phyloP scores from a whole-genome alignment of 192 early-diverging fungal genomes.

The Backusella parvicylindrica region DNA sequence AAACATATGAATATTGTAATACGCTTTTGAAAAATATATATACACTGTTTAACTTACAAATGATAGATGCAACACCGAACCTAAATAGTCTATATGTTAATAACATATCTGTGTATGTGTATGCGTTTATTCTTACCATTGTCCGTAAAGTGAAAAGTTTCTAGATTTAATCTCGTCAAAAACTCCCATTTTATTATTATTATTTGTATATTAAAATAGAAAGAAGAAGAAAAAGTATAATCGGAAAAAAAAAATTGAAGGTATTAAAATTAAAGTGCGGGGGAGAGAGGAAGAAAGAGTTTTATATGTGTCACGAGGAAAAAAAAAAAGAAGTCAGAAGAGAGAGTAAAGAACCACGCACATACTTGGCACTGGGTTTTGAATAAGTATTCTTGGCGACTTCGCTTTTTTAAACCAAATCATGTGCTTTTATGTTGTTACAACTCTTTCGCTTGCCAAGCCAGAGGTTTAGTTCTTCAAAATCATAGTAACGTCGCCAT shows the following conservation, averaged over 20 bases:
- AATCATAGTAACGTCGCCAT: too few relatives aligned
- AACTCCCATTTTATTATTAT: slow-evolving; percentile 31
- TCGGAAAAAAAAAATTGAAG: neutral
- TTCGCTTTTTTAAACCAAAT: neutral
- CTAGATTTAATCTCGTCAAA: slow-evolving; percentile 41
- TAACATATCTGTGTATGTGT: too few relatives aligned
- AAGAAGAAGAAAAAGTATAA: neutral
- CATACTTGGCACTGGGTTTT: too few relatives aligned
- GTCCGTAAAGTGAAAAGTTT: slow-evolving; percentile 49
- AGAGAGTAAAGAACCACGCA: neutral
- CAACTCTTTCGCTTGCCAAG: too few relatives aligned
- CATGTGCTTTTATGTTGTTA: too few relatives aligned
- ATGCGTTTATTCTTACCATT: slow-evolving; percentile 47
- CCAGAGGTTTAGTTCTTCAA: too few relatives aligned
- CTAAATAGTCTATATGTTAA: too few relatives aligned
- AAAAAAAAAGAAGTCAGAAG: neutral
- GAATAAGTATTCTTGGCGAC: neutral
- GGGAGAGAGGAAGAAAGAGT: too few relatives aligned
- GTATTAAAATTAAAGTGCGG: neutral
- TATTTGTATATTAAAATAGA: neutral
- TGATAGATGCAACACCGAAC: slow-evolving; percentile 41
- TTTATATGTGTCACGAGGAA: neutral
- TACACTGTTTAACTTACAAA: too few relatives aligned
- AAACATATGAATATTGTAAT: too few relatives aligned
- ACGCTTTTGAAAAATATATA: too few relatives aligned